Evolutionary conservation across 306 rosid genomes (phyloP), one percentile per base, ranked within the genome.

Genomic region (Cicer yamashitae): DNA sequence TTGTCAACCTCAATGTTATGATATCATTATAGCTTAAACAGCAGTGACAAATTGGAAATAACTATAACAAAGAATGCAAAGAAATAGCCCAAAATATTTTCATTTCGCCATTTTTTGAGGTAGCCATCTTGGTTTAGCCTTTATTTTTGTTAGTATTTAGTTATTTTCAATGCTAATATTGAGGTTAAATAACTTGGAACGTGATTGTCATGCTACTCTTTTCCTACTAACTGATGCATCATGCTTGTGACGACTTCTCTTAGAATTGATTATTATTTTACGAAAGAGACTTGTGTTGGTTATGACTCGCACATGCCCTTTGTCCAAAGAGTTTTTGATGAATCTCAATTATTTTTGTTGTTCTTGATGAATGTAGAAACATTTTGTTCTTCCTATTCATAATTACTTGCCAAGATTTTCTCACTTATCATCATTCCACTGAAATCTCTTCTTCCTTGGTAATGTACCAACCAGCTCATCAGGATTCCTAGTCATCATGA

Each of bases 391-490:
- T 30, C 5, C 38, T 22, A 14, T 54, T 58, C 40, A 53, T 66
- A 64, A 39, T 60, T 25, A 38, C 20, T 53, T 6, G 66, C 52
- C 12, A 54, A 58, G n/a, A 65, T 54, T 22, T 66, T 67, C 56
- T 30, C 38, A 13, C 15, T 22, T 40, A 11, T 22, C 37, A 10
- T 65, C 45, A 22, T 17, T 20, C 52, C 4, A 17, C n/a, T 12
- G n/a, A 65, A 38, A 13, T 22, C 47, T 53, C 67, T 76, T 43
- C 72, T 50, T 62, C 56, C 61, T 50, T 12, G 37, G 7, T 8
- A 58, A 51, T 64, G 52, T 67, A 43, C 20, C 57, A 76, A 41
- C 57, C 68, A 54, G 48, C 48, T 53, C 60, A 40, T 76, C 39
- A 54, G 39, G 2, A 66, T 54, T 39, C 40, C 52, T 11, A 17